Percentiles rank a stretch among this genome's conserved stretches.
These are phyloP conservation scores for Xylaria sp. DNA, from an alignment of 495 filamentous ascomycete species.

Conservation along the genomic window DNA sequence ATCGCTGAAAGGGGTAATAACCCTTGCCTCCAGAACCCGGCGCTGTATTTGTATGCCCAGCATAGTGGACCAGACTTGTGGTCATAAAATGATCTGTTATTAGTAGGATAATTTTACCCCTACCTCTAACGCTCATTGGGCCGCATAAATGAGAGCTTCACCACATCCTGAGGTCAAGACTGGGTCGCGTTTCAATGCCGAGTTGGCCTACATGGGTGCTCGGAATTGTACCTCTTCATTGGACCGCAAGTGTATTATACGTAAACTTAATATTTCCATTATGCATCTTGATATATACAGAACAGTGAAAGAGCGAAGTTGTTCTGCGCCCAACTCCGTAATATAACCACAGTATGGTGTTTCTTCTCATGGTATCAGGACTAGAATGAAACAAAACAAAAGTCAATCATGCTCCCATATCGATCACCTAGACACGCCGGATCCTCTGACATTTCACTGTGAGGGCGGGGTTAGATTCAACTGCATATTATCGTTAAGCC, in stretches of 20 bases:
- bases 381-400: slow-evolving; percentile 13
- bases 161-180: background rate
- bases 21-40: background rate
- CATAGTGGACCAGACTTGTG: background rate
- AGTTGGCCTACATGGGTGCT: background rate
- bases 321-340: background rate
- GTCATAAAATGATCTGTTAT: background rate
- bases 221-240: background rate
- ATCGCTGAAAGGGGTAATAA: slow-evolving; percentile 17
- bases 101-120: background rate
- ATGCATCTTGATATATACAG: slow-evolving; percentile 13
- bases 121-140: slow-evolving; percentile 6
- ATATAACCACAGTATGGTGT: slow-evolving; percentile 32
- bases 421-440: slow-evolving; percentile 23
- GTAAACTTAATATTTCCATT: slow-evolving; percentile 3
- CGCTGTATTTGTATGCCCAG: background rate
- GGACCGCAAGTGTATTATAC: background rate
- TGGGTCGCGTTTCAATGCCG: background rate
- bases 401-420: background rate
- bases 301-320: background rate
- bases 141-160: slow-evolving; percentile 1
- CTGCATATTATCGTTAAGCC: slow-evolving; percentile 21
- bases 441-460: background rate
- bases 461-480: slow-evolving; percentile 16
- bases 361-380: slow-evolving; percentile 41